A percentile compares a stretch with the other conserved stretches of the same genome.
Conservation (phyloP, 768 basidiomycete genomes). For the Neoboletus subvelutipes region DNA sequence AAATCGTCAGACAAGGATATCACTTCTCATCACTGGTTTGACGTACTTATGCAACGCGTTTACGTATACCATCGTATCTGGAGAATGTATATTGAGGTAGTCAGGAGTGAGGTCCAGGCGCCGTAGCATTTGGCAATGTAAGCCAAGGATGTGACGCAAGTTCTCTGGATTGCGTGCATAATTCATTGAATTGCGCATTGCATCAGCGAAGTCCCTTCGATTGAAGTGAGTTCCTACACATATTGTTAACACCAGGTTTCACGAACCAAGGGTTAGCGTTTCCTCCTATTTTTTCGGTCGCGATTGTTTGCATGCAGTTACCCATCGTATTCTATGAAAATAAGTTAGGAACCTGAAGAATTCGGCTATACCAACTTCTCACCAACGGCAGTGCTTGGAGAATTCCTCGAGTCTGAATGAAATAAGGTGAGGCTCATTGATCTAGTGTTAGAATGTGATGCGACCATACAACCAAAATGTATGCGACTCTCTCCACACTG, state of each 20-base stretch:
- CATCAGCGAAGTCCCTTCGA: constrained; percentile 1
- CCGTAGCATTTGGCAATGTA: constrained; percentile 4
- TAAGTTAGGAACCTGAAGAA: not conserved
- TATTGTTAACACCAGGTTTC: not conserved
- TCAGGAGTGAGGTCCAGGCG: not conserved
- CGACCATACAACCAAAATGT: not conserved
- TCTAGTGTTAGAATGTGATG: too few species aligned
- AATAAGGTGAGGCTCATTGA: not conserved
- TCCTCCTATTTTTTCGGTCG: not conserved
- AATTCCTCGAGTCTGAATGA: not conserved
- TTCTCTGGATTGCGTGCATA: not conserved
- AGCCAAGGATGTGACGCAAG: constrained; percentile 4
- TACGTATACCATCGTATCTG: constrained; percentile 4
- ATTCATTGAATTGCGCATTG: not conserved
- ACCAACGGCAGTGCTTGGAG: not conserved
- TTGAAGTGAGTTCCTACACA: not conserved
- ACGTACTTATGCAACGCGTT: constrained; percentile 3
- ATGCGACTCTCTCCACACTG: not conserved
- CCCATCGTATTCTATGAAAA: constrained; percentile 1
- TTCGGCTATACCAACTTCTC: not conserved
- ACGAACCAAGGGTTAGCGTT: constrained; percentile 2
- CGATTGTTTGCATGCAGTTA: constrained; percentile 8
- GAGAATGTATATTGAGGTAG: constrained; percentile 2
- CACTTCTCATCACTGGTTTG: not conserved
- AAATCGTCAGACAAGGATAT: not conserved